Conservation (phyloP, 164 flowering plant genomes). For the Akebia trifoliata region DNA sequence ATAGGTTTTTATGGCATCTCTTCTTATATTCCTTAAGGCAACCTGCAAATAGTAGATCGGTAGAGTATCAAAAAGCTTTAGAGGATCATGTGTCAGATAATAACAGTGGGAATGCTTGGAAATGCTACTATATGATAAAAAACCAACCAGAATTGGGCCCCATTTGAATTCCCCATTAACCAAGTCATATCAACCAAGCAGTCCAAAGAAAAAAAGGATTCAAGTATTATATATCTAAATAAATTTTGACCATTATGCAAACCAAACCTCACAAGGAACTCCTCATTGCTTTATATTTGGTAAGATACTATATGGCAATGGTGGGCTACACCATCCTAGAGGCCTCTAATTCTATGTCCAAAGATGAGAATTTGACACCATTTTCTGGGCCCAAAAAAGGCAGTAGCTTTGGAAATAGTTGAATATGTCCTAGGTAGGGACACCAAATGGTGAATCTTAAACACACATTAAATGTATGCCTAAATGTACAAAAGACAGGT, state of each 20-base stretch:
- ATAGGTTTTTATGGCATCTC: constrained; percentile 89
- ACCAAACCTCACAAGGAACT: not conserved
- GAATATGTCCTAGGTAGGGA: not conserved
- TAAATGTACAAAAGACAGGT: not conserved
- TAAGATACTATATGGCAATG: not conserved
- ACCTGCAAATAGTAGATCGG: constrained; percentile 40
- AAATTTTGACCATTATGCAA: not conserved
- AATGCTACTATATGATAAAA: not conserved
- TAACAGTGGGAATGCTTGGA: not conserved
- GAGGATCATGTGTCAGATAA: not conserved
- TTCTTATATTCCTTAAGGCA: constrained; percentile 87
- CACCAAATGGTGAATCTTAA: not conserved
- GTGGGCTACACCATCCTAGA: too few species aligned
- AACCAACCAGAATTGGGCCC: not conserved
- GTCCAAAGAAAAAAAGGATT: not conserved
- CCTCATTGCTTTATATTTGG: not conserved
- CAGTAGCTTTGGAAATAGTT: too few species aligned
- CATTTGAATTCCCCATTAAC: not conserved
- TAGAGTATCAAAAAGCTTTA: not conserved
- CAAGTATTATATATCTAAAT: too few species aligned
- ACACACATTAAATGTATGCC: not conserved
- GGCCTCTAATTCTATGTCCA: not conserved
- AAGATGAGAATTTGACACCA: not conserved
- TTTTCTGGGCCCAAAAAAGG: not conserved
- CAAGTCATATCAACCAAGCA: not conserved